phyloP scores from a whole-genome alignment of 192 early-diverging fungal genomes.

The Entomortierella chlamydospora region DNA sequence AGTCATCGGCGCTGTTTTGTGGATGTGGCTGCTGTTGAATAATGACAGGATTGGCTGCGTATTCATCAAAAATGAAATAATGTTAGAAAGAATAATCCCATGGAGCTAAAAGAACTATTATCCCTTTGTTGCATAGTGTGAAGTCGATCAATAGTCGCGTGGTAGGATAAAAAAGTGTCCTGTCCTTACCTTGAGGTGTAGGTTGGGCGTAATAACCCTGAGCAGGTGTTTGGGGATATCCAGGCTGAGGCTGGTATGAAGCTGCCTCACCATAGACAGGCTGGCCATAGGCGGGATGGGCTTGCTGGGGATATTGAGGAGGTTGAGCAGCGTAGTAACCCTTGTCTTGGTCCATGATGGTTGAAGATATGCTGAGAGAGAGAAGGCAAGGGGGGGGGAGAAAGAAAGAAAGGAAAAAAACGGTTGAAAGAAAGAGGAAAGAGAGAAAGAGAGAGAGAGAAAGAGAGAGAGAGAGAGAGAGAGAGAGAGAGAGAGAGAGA shows the following conservation, averaged over 20 bases:
- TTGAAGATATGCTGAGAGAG: too few relatives aligned
- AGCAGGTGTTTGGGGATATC: slow-evolving; percentile 24
- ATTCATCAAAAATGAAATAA: too few relatives aligned
- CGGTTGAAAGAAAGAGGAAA: neutral
- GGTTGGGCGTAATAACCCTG: slow-evolving; percentile 34
- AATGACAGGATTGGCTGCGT: neutral
- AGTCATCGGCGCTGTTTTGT: neutral
- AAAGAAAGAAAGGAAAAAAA: slow-evolving; percentile 3
- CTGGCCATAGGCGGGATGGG: slow-evolving; percentile 46
- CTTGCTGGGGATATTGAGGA: slow-evolving; percentile 48
- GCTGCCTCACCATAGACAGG: slow-evolving; percentile 45
- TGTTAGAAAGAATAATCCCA: neutral
- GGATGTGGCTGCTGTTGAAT: neutral
- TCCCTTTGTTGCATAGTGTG: too few relatives aligned
- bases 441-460: neutral
- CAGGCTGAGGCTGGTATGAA: slow-evolving; percentile 36
- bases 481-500: too few relatives aligned
- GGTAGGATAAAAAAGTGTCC: neutral
- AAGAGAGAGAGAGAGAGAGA: neutral
- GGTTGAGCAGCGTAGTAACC: slow-evolving; percentile 53
- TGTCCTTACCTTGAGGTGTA: neutral
- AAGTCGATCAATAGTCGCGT: too few relatives aligned
- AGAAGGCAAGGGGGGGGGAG: too few relatives aligned
- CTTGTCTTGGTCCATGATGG: slow-evolving; percentile 18
- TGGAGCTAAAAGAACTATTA: too few relatives aligned